These are phyloP conservation scores for Cutaneotrichosporon sp. DNA, from an alignment of 1,284 basidiomycete genomes.

Conservation along the genomic window DNA sequence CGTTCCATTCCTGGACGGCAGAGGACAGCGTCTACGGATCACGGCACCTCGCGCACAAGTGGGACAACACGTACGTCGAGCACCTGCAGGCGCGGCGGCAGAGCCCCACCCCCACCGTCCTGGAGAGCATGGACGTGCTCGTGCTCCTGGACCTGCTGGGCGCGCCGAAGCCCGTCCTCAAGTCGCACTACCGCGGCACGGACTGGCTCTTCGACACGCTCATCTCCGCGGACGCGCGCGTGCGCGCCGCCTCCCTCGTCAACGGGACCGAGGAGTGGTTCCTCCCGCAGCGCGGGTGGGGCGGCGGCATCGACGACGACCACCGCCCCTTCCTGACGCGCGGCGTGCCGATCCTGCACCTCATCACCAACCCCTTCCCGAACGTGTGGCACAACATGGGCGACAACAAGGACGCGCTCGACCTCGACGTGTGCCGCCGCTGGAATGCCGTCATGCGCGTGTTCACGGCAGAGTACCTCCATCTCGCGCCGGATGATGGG, in stretches of 20 bases:
- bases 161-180: constrained; percentile 67
- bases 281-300: constrained; percentile 40
- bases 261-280: constrained; percentile 49
- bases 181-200: constrained; percentile 80
- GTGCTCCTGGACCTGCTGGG: constrained; percentile 89
- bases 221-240: constrained; percentile 64
- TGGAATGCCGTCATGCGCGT: constrained; percentile 90
- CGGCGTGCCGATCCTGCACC: constrained; percentile 86
- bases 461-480: constrained; percentile 87
- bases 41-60: constrained; percentile 80
- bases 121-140: constrained; percentile 82
- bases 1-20: constrained; percentile 85
- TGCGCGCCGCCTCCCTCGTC: constrained; percentile 51
- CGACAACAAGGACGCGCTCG: constrained; percentile 84
- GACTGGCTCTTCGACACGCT: constrained; percentile 86
- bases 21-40: constrained; percentile 93
- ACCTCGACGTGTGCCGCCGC: constrained; percentile 79
- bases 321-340: constrained; percentile 83
- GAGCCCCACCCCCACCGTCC: constrained; percentile 60
- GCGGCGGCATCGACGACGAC: constrained; percentile 81
- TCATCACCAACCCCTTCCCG: constrained; percentile 90
- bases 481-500: constrained; percentile 56
- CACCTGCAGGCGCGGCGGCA: constrained; percentile 61
- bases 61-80: constrained; percentile 68
- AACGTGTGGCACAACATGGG: constrained; percentile 82